Evolutionary conservation across 83 land plant species (phyloP).

Genomic region (Larix sibirica): DNA sequence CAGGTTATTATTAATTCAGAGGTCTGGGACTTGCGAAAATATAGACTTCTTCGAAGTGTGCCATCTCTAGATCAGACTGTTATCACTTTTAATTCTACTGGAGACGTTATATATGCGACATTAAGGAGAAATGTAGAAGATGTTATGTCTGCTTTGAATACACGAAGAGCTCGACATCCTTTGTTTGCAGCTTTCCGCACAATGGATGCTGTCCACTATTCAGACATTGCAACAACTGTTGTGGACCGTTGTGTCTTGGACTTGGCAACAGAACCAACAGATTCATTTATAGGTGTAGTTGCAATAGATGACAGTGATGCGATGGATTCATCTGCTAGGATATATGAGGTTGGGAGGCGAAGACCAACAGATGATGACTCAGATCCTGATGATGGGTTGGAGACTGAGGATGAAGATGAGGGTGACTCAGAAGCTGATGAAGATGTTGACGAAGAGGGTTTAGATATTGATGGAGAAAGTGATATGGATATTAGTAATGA

Average conservation of each 20-base stretch:
- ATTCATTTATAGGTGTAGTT: constrained; percentile 87
- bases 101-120: constrained; percentile 94
- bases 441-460: constrained; percentile 39
- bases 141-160: constrained; percentile 75
- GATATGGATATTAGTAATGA: constrained; percentile 63
- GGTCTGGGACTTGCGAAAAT: constrained; percentile 96
- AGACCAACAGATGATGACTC: constrained; percentile 98
- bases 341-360: constrained; percentile 93
- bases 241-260: constrained; percentile 97
- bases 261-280: constrained; percentile 90
- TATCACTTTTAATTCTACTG: constrained; percentile 82
- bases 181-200: constrained; percentile 92
- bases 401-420: constrained; percentile 81
- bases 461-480: constrained; percentile 49
- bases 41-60: constrained; percentile 84
- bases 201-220: constrained; percentile 93
- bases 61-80: constrained; percentile 94
- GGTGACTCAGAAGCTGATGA: constrained; percentile 59
- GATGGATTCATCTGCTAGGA: constrained; percentile 84
- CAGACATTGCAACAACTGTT: constrained; percentile 90
- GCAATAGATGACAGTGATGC: constrained; percentile 91
- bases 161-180: constrained; percentile 80
- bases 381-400: constrained; percentile 97
- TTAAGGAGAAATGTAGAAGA: constrained; percentile 91
- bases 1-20: constrained; percentile 98